Conservation (phyloP, 139 green algal genomes). For the Closterium sp. region DNA sequence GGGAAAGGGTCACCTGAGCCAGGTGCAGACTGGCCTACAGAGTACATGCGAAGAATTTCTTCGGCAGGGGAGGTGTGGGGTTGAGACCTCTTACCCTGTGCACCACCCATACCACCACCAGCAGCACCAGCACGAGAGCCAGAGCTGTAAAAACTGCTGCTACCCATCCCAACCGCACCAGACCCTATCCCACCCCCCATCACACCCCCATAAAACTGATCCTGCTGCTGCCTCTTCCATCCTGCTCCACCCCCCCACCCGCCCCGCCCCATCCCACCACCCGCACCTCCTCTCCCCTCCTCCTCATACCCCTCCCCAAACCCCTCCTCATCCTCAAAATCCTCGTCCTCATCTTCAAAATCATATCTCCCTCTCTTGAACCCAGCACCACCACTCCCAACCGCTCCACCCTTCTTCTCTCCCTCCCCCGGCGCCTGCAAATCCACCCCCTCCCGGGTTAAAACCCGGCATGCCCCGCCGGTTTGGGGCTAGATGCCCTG, state of each 20-base stretch:
- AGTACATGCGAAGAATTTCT: not conserved
- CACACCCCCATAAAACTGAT: not conserved
- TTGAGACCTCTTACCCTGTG: not conserved
- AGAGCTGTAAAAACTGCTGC: too few relatives aligned
- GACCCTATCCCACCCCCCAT: not conserved
- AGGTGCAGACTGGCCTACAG: not conserved
- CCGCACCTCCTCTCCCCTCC: not conserved
- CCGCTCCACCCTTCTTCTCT: not conserved
- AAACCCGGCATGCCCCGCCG: not conserved
- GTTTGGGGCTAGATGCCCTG: not conserved
- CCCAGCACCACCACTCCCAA: not conserved
- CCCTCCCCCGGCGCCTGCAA: not conserved
- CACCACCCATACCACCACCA: not conserved
- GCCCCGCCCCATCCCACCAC: not conserved
- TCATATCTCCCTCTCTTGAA: not conserved
- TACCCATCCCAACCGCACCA: not conserved
- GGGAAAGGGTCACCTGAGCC: not conserved
- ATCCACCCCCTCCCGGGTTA: not conserved
- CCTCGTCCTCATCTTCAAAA: not conserved
- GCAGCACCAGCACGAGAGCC: not conserved
- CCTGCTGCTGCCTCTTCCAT: not conserved
- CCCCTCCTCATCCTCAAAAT: not conserved
- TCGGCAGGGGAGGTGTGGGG: not conserved
- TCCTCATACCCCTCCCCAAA: not conserved
- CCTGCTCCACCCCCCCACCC: not conserved